Conservation (phyloP, 805 yeast genomes). For the Lipomyces chichibuensis region DNA sequence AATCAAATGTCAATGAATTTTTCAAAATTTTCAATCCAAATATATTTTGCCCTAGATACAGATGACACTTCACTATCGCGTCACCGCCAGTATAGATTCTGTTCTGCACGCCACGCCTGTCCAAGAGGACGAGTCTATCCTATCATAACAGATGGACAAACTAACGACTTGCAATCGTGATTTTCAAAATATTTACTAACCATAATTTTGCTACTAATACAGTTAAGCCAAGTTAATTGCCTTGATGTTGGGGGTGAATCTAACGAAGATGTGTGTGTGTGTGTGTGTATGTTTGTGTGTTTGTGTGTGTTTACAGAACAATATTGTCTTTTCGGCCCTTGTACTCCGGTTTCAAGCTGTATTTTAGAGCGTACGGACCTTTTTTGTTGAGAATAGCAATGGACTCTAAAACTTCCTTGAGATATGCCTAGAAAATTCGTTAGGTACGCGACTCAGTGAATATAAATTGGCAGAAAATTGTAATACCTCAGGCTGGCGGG, state of each 20-base stretch:
- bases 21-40: background rate
- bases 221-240: background rate
- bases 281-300: no score
- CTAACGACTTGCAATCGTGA: background rate
- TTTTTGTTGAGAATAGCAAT: constrained; percentile 88
- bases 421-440: constrained; percentile 52
- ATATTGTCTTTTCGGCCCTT: constrained; percentile 48
- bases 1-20: no score
- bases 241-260: background rate
- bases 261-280: background rate
- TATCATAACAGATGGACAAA: background rate
- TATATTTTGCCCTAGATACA: background rate
- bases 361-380: constrained; percentile 94
- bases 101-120: no score
- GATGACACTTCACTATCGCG: background rate
- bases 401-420: constrained; percentile 86
- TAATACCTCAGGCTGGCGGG: constrained; percentile 82
- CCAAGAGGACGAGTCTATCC: background rate
- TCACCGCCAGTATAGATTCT: background rate
- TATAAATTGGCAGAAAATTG: background rate
- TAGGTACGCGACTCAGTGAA: background rate
- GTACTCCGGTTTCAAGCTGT: constrained; percentile 87
- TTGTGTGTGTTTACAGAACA: background rate
- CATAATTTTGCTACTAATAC: background rate
- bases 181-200: background rate